phyloP scores from a whole-genome alignment of 140 eudicot genomes.

The Eryngium alpinum region DNA sequence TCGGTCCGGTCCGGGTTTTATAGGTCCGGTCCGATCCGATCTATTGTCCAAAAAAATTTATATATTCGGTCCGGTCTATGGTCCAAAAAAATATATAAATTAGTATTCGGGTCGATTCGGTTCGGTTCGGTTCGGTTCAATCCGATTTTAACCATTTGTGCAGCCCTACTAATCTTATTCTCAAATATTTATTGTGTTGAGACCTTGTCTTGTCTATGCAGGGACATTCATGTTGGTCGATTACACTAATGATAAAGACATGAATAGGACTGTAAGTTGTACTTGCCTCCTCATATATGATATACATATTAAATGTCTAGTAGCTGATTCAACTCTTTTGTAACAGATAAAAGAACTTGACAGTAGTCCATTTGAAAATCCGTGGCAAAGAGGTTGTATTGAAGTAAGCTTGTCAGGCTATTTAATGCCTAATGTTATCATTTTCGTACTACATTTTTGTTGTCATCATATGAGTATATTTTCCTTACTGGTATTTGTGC shows the following conservation, averaged over 20 bases:
- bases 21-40: too few species aligned
- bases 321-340: not conserved
- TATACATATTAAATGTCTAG: too few species aligned
- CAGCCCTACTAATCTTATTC: too few species aligned
- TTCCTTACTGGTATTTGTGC: not conserved
- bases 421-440: not conserved
- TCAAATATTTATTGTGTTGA: too few species aligned
- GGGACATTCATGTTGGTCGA: conserved; percentile 4
- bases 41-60: too few species aligned
- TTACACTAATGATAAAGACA: conserved; percentile 10
- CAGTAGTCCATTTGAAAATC: conserved; percentile 40
- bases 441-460: not conserved
- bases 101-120: too few species aligned
- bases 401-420: conserved; percentile 35
- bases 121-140: too few species aligned
- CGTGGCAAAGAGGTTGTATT: conserved; percentile 77
- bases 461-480: not conserved
- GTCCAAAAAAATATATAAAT: too few species aligned
- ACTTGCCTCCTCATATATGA: not conserved
- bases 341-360: conserved; percentile 44
- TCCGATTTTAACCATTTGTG: too few species aligned
- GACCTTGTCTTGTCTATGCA: not conserved
- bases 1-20: too few species aligned
- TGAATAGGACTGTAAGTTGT: conserved; percentile 14
- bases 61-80: too few species aligned